Percentiles rank a stretch among this genome's conserved stretches.
Evolutionary conservation across 2,329 filamentous ascomycete genomes (phyloP).

Genomic region (Aspergillus costaricaensis): DNA sequence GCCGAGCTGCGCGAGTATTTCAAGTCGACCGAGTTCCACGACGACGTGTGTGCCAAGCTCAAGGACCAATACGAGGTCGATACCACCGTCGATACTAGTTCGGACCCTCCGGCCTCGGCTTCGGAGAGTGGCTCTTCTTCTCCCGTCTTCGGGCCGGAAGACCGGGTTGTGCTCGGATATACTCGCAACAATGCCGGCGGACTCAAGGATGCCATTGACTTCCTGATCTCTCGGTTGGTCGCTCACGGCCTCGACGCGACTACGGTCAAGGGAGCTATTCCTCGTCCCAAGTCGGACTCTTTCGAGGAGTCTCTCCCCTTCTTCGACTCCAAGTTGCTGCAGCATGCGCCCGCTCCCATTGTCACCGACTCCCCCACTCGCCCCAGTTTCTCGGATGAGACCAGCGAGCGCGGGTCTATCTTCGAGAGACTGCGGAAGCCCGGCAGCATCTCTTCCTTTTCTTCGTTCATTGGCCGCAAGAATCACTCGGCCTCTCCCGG

Average conservation of each 20-base stretch:
- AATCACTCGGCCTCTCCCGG: slow-evolving; percentile 84
- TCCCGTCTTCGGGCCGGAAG: slow-evolving; percentile 52
- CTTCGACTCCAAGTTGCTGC: slow-evolving; percentile 94
- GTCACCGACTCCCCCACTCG: slow-evolving; percentile 87
- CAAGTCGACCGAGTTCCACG: slow-evolving; percentile 75
- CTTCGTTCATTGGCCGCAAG: slow-evolving; percentile 95
- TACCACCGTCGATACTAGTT: slow-evolving; percentile 65
- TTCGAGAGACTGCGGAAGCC: slow-evolving; percentile 94
- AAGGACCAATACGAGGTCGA: slow-evolving; percentile 92
- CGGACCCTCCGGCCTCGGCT: slow-evolving; percentile 29
- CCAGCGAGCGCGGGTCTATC: slow-evolving; percentile 76
- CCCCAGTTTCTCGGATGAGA: slow-evolving; percentile 77
- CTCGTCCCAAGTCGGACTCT: slow-evolving; percentile 96
- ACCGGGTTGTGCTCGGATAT: slow-evolving; percentile 71
- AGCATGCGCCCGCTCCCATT: slow-evolving; percentile 80
- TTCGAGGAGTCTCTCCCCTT: slow-evolving; percentile 97
- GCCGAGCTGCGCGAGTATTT: slow-evolving; percentile 78
- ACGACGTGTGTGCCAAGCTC: slow-evolving; percentile 78
- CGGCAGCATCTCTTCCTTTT: slow-evolving; percentile 89
- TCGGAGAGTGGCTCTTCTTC: slow-evolving; percentile 42
- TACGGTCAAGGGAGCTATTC: slow-evolving; percentile 89
- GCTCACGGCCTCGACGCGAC: slow-evolving; percentile 85
- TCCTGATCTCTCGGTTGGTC: slow-evolving; percentile 81
- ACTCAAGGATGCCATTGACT: slow-evolving; percentile 93
- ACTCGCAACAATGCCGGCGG: slow-evolving; percentile 97